Evolutionary conservation across 1,139 yeast species (phyloP).

Genomic region (Hansenula anomala): DNA sequence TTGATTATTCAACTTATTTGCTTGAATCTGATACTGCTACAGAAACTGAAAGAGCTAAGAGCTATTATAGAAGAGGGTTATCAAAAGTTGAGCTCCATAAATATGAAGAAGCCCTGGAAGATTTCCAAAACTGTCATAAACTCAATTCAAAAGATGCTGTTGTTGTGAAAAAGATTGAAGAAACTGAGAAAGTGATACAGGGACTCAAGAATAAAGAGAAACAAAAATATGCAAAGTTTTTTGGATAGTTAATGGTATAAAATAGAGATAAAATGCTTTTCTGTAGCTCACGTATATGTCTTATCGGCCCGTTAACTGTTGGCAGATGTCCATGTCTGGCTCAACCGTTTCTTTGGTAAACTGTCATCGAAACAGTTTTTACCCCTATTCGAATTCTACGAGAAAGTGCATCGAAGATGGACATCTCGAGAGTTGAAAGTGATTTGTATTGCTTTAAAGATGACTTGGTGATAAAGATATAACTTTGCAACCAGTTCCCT

Average conservation of each 20-base stretch:
- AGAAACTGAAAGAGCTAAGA: slow-evolving; percentile 52
- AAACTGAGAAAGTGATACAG: slow-evolving; percentile 35
- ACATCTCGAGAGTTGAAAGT: too few species aligned
- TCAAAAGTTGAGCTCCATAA: slow-evolving; percentile 40
- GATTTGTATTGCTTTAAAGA: too few species aligned
- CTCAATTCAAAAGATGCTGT: slow-evolving; percentile 47
- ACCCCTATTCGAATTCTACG: background rate
- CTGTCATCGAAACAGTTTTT: too few species aligned
- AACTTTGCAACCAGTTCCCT: too few species aligned
- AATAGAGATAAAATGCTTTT: too few species aligned
- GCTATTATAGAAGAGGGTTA: slow-evolving; percentile 55
- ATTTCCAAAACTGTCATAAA: slow-evolving; percentile 39
- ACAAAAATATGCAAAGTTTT: slow-evolving; percentile 55
- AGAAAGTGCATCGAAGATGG: too few species aligned
- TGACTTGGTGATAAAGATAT: too few species aligned
- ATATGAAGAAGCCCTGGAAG: slow-evolving; percentile 44
- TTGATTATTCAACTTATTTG: slow-evolving; percentile 49
- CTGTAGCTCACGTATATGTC: too few species aligned
- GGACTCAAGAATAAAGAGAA: slow-evolving; percentile 44
- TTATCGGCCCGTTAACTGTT: too few species aligned
- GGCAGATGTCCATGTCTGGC: background rate
- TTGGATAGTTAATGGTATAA: too few species aligned
- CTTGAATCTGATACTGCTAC: slow-evolving; percentile 42
- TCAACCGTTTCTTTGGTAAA: too few species aligned
- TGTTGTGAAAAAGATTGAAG: slow-evolving; percentile 38